These are phyloP conservation scores for Capronia epimyces DNA, from an alignment of 2,329 filamentous ascomycete genomes.

Conservation along the genomic window DNA sequence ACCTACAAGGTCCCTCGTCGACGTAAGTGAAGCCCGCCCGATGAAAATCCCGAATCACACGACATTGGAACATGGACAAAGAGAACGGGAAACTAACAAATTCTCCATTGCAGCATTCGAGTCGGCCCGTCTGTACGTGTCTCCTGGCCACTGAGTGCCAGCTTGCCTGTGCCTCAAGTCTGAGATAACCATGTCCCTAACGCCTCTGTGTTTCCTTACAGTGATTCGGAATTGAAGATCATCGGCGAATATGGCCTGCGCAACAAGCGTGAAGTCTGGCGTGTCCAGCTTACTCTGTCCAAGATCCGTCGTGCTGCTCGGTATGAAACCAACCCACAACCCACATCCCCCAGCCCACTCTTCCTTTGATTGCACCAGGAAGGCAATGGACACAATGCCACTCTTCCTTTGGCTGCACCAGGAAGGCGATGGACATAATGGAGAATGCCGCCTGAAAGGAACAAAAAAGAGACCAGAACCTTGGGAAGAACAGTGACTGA, in stretches of 20 bases:
- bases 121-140: slow-evolving; percentile 97
- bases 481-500: slow-evolving; percentile 13
- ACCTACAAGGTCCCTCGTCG: slow-evolving; percentile 98
- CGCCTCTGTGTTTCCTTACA: slow-evolving; percentile 56
- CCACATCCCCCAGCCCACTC: slow-evolving; percentile 1
- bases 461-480: not conserved
- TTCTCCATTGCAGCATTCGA: slow-evolving; percentile 64
- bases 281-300: slow-evolving; percentile 97
- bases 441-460: too few species aligned
- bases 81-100: slow-evolving; percentile 36
- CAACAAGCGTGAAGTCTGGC: slow-evolving; percentile 99
- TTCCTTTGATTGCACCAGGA: too few species aligned
- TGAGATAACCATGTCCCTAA: slow-evolving; percentile 60
- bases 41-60: not conserved
- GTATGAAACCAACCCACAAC: too few species aligned
- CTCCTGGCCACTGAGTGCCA: slow-evolving; percentile 89
- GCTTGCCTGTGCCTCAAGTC: slow-evolving; percentile 96
- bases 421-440: too few species aligned
- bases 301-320: slow-evolving; percentile 99
- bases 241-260: slow-evolving; percentile 99
- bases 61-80: not conserved
- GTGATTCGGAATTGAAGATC: slow-evolving; percentile 99
- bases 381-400: too few species aligned
- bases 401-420: too few species aligned
- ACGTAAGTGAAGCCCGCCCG: slow-evolving; percentile 52